Percentiles rank a stretch among this genome's conserved stretches.
phyloP scores from a whole-genome alignment of 257 asterid species.

The Plantago major region DNA sequence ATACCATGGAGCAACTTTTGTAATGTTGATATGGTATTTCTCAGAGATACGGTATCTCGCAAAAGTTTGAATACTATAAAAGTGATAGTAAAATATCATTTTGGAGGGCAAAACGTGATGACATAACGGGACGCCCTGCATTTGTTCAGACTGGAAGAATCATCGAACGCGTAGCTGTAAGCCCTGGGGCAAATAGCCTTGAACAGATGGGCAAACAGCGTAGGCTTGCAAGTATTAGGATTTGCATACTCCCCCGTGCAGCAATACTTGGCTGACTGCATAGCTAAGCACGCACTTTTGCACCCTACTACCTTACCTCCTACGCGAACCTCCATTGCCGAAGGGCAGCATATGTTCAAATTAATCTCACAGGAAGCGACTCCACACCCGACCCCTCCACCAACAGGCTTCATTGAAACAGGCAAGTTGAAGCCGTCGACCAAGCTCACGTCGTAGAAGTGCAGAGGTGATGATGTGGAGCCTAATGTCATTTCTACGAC shows the following conservation, averaged over 20 bases:
- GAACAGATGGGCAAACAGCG: constrained; percentile 65
- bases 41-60: too few species aligned
- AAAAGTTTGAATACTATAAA: not conserved
- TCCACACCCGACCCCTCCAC: constrained; percentile 87
- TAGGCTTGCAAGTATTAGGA: constrained; percentile 70
- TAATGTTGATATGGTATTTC: too few species aligned
- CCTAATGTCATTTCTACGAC: constrained; percentile 97
- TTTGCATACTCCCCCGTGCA: constrained; percentile 76
- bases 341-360: constrained; percentile 76
- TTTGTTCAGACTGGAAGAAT: constrained; percentile 72
- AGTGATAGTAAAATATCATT: constrained; percentile 27
- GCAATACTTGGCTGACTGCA: constrained; percentile 81
- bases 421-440: constrained; percentile 95
- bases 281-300: constrained; percentile 88
- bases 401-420: constrained; percentile 81
- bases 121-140: constrained; percentile 80
- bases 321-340: constrained; percentile 72
- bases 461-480: constrained; percentile 56
- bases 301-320: constrained; percentile 76
- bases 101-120: constrained; percentile 83
- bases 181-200: constrained; percentile 96
- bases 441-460: constrained; percentile 80
- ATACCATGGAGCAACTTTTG: too few species aligned
- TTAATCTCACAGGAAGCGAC: constrained; percentile 77
- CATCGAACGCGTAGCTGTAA: constrained; percentile 86